Evolutionary conservation across 1,284 basidiomycete species (phyloP).

Genomic region (Apiotrichum brassicae): DNA sequence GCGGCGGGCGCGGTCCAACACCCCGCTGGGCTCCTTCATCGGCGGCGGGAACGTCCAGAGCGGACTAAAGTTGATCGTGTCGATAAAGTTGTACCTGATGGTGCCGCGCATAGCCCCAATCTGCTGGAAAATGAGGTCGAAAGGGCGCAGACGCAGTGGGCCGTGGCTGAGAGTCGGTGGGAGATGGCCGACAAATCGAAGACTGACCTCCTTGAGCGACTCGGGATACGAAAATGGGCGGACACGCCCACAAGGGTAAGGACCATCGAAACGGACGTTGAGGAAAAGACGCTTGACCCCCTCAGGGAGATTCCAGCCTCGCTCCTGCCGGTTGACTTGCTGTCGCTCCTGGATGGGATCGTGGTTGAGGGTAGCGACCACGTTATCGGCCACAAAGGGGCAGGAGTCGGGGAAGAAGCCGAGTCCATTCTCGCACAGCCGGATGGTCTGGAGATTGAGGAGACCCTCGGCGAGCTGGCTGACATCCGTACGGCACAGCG

Average conservation of each 20-base stretch:
- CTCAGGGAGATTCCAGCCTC: too few relatives aligned
- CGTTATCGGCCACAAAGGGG: background rate
- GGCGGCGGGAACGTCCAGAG: background rate
- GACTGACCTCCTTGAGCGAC: background rate
- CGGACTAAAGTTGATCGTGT: background rate
- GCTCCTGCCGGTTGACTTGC: background rate
- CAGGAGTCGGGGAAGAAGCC: background rate
- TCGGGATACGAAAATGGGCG: background rate
- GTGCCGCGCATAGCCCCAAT: background rate
- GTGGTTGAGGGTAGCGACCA: background rate
- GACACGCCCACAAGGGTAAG: background rate
- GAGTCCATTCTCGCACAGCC: background rate
- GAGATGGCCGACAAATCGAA: background rate
- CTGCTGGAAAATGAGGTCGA: background rate
- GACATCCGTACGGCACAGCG: background rate
- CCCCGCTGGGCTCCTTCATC: background rate
- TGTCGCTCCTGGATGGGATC: background rate
- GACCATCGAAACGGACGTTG: slow-evolving; percentile 6
- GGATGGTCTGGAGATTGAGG: background rate
- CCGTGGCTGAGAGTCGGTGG: background rate
- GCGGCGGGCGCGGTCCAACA: background rate
- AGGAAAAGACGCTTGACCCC: slow-evolving; percentile 10
- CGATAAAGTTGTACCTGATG: slow-evolving; percentile 1
- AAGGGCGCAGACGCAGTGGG: background rate
- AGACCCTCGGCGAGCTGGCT: background rate